Evolutionary conservation across 768 basidiomycete genomes (phyloP).

Genomic region (Collybiopsis confluens): DNA sequence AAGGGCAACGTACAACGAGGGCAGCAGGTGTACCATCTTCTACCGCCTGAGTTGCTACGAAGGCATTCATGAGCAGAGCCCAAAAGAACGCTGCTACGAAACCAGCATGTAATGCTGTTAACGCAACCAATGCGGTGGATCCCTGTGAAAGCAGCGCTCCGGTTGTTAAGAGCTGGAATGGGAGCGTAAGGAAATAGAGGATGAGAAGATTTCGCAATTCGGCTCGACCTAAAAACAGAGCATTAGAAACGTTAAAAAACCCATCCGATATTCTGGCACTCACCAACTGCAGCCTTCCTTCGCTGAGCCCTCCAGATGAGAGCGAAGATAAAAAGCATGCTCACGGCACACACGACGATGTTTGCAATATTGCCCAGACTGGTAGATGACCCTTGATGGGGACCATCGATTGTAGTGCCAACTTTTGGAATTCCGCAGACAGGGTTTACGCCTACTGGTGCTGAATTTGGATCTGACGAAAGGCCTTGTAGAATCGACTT

Average conservation of each 20-base stretch:
- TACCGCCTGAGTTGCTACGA: slow-evolving; percentile 85
- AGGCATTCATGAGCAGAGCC: slow-evolving; percentile 68
- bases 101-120: slow-evolving; percentile 80
- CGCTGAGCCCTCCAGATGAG: slow-evolving; percentile 57
- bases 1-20: slow-evolving; percentile 41
- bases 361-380: slow-evolving; percentile 80
- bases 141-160: slow-evolving; percentile 80
- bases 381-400: not conserved
- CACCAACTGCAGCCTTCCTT: slow-evolving; percentile 86
- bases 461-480: slow-evolving; percentile 42
- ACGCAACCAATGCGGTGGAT: slow-evolving; percentile 56
- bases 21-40: slow-evolving; percentile 82
- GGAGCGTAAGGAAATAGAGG: slow-evolving; percentile 67
- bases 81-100: slow-evolving; percentile 76
- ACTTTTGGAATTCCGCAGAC: slow-evolving; percentile 71
- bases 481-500: slow-evolving; percentile 34
- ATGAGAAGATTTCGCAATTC: slow-evolving; percentile 67
- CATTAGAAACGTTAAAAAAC: not conserved
- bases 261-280: slow-evolving; percentile 19
- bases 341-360: slow-evolving; percentile 74
- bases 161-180: slow-evolving; percentile 77
- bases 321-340: slow-evolving; percentile 52
- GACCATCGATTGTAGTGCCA: slow-evolving; percentile 42
- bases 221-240: slow-evolving; percentile 47
- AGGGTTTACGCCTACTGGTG: slow-evolving; percentile 82